Evolutionary conservation across 2,329 filamentous ascomycete species (phyloP), one percentile per base, ranked within the genome.

Genomic region (Kalmusia sp.): DNA sequence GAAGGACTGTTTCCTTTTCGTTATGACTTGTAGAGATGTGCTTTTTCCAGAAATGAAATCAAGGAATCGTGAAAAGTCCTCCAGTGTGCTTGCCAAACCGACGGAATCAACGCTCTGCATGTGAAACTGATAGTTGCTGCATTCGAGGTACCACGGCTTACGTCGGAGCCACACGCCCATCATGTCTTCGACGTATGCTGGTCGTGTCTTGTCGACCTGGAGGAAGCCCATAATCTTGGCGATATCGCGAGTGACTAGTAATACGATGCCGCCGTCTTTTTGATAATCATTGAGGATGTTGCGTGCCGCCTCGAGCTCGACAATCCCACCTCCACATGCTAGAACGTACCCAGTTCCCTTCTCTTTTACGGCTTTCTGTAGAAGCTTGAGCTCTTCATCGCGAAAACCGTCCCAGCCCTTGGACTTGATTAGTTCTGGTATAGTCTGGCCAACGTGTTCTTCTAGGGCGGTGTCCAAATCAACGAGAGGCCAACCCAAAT

Each of bases 51-150:
- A 88, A 53, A 93, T 86, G 28, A 88, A 80, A 33, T 82, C 81
- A 43, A 93, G 75, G 71, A 96, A 93, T 41, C 87, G 85, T 15
- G 80, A 79, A 65, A 96, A 95, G 67, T 93, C 89, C 41, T 85
- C 78, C 31, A 88, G 80, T 24, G 84, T 80, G 52, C 80, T 77
- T 11, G 79, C 75, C 46, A 86, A 74, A 30, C 79, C 79, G 8
- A 64, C 74, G 19, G 80, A 74, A 33, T 80, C 80, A 2, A 83
- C 79, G 39, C 79, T 86, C 45, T 92, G 91, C 72, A 91, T 96
- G 78, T 93, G 90, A 78, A 96, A 98, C 64, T 96, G 87, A 65
- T 92, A 89, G 71, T 96, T 99, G 79, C 93, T 97, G 80, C 95
- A 98, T 72, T 93, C 86, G 52, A 91, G 83, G 75, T 92, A 98